phyloP scores from a whole-genome alignment of 371 early-diverging fungal species.

The Rhizopus sp. region DNA sequence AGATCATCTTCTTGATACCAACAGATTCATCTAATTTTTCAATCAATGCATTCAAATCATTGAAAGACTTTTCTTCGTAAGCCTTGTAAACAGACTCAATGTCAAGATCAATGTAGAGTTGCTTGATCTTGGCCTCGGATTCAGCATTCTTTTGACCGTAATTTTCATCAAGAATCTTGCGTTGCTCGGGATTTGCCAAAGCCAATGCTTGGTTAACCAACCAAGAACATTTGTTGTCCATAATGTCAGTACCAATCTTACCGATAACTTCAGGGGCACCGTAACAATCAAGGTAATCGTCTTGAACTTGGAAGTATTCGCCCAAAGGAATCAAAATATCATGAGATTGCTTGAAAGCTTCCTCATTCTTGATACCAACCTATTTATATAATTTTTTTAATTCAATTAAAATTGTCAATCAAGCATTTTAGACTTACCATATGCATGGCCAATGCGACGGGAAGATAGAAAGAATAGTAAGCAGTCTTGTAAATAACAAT shows the following conservation, averaged over 20 bases:
- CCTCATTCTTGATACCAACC: conserved; percentile 76
- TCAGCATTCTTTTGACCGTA: conserved; percentile 85
- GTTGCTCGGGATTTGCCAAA: conserved; percentile 79
- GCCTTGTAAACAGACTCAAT: conserved; percentile 78
- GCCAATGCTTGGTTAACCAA: conserved; percentile 90
- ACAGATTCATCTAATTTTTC: conserved; percentile 68
- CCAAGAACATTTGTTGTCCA: conserved; percentile 99
- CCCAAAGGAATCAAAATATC: conserved; percentile 91
- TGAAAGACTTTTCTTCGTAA: conserved; percentile 86
- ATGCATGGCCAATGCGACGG: conserved; percentile 92
- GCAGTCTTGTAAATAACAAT: conserved; percentile 98
- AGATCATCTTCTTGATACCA: conserved; percentile 79
- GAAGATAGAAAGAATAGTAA: conserved; percentile 99
- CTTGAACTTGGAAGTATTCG: conserved; percentile 97
- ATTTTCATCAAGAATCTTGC: conserved; percentile 83
- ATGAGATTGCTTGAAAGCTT: conserved; percentile 79
- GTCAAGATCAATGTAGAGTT: conserved; percentile 77
- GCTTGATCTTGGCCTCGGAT: conserved; percentile 80
- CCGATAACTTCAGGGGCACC: conserved; percentile 91
- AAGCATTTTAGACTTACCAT: no score
- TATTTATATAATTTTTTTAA: no score
- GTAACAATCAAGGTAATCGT: conserved; percentile 95
- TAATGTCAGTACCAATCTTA: conserved; percentile 98
- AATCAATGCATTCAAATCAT: conserved; percentile 72
- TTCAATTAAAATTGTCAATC: no score